These are phyloP conservation scores for Chaetoceros muelleri DNA, from an alignment of 108 stramenopile species.

Conservation along the genomic window DNA sequence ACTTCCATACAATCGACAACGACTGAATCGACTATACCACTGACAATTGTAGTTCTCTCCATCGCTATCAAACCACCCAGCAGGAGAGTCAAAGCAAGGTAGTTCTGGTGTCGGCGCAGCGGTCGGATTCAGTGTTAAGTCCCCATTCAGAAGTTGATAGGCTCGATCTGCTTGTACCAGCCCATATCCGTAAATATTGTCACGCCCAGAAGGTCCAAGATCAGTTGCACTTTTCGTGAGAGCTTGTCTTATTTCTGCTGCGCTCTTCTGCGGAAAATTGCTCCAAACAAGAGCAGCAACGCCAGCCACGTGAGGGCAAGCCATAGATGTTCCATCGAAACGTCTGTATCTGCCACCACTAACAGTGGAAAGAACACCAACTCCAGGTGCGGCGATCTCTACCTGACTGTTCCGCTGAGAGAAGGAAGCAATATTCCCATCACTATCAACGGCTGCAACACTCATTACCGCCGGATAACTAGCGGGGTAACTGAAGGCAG, in stretches of 20 bases:
- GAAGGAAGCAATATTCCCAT: conserved; percentile 20
- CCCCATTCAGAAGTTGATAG: neutral
- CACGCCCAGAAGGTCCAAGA: neutral
- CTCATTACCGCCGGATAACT: conserved; percentile 31
- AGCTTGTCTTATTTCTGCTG: conserved; percentile 33
- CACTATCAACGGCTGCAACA: conserved; percentile 30
- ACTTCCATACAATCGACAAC: neutral
- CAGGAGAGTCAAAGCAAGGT: conserved; percentile 3
- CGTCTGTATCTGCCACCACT: conserved; percentile 16
- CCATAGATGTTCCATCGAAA: conserved; percentile 61
- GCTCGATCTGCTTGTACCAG: conserved; percentile 19
- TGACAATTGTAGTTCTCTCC: neutral
- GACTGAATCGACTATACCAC: neutral
- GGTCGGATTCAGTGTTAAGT: neutral
- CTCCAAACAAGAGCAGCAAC: conserved; percentile 38
- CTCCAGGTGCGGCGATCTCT: conserved; percentile 51
- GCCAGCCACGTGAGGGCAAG: conserved; percentile 53
- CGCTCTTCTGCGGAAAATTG: conserved; percentile 26
- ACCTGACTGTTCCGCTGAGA: conserved; percentile 33
- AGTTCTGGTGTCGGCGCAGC: neutral
- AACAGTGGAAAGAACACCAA: conserved; percentile 17
- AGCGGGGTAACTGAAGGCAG: conserved; percentile 29
- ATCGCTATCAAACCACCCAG: neutral
- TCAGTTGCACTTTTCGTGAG: conserved; percentile 17
- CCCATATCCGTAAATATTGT: conserved; percentile 18